Evolutionary conservation across 2,329 filamentous ascomycete genomes (phyloP).

Genomic region (Fusarium irregulare): DNA sequence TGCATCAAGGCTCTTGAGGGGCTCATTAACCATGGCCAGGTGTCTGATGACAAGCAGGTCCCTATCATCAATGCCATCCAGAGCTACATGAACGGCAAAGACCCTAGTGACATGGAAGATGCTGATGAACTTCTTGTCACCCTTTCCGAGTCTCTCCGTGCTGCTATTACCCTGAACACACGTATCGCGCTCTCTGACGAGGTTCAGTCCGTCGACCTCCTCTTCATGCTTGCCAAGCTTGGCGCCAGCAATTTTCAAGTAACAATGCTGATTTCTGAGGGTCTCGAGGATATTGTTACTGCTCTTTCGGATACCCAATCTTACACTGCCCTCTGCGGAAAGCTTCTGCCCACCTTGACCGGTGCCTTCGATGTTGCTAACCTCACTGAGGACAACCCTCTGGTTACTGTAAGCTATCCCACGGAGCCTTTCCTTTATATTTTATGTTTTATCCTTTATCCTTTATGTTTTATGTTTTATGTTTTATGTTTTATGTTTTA

Average conservation of each 20-base stretch:
- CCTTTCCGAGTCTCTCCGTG: conserved; percentile 85
- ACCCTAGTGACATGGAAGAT: conserved; percentile 84
- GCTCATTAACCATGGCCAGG: conserved; percentile 66
- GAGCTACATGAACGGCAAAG: conserved; percentile 81
- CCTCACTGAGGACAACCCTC: conserved; percentile 83
- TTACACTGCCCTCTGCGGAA: conserved; percentile 83
- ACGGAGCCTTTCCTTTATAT: too few species aligned
- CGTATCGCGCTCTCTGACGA: conserved; percentile 77
- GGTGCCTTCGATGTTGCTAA: conserved; percentile 90
- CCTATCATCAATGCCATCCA: conserved; percentile 71
- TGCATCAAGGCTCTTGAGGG: conserved; percentile 88
- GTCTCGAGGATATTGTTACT: conserved; percentile 87
- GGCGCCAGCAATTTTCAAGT: conserved; percentile 93
- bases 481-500: too few species aligned
- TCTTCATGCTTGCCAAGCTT: conserved; percentile 90
- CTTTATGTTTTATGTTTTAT: too few species aligned
- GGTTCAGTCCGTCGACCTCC: conserved; percentile 79
- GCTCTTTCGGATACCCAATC: conserved; percentile 73
- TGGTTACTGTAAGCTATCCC: conserved; percentile 71
- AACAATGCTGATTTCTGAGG: conserved; percentile 86
- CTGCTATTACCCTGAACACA: conserved; percentile 84
- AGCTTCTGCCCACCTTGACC: conserved; percentile 87
- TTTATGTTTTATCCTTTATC: too few species aligned
- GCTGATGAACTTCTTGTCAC: conserved; percentile 93
- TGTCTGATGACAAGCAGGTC: conserved; percentile 67